These are phyloP conservation scores for Microsporum ferrugineum DNA, from an alignment of 2,329 filamentous ascomycete species.

Conservation along the genomic window DNA sequence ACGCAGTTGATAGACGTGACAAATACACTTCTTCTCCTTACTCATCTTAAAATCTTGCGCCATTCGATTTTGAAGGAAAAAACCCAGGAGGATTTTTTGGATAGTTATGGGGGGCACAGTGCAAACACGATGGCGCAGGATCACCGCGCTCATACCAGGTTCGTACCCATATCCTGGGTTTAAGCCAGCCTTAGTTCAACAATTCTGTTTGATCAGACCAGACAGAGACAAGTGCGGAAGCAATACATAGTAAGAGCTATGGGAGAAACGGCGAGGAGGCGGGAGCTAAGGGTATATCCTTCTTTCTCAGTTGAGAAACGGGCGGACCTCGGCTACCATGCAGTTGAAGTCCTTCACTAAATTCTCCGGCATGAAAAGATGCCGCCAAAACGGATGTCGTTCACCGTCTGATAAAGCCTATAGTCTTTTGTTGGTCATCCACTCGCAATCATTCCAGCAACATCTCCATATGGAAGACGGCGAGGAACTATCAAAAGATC, in stretches of 20 bases:
- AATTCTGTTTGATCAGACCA: background rate
- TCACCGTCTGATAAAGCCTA: background rate
- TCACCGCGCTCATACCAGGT: conserved; percentile 4
- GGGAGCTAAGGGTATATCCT: background rate
- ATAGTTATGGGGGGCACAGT: background rate
- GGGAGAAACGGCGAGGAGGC: background rate
- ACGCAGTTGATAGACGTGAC: background rate
- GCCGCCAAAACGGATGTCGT: background rate
- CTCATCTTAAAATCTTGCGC: background rate
- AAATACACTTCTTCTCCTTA: background rate
- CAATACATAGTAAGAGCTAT: background rate
- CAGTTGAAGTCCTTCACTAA: no score
- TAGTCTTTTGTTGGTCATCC: background rate
- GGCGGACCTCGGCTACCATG: background rate
- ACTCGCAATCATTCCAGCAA: background rate
- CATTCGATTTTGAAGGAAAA: no score
- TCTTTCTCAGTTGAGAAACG: background rate
- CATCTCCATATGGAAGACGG: background rate
- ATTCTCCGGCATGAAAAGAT: background rate
- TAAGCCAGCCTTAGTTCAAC: background rate
- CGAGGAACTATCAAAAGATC: background rate
- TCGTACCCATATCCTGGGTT: background rate
- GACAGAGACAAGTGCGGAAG: background rate
- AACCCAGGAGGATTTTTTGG: background rate
- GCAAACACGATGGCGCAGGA: background rate